These are phyloP conservation scores for Salix koriyanagi DNA, from an alignment of 345 rosid genomes.

Conservation along the genomic window DNA sequence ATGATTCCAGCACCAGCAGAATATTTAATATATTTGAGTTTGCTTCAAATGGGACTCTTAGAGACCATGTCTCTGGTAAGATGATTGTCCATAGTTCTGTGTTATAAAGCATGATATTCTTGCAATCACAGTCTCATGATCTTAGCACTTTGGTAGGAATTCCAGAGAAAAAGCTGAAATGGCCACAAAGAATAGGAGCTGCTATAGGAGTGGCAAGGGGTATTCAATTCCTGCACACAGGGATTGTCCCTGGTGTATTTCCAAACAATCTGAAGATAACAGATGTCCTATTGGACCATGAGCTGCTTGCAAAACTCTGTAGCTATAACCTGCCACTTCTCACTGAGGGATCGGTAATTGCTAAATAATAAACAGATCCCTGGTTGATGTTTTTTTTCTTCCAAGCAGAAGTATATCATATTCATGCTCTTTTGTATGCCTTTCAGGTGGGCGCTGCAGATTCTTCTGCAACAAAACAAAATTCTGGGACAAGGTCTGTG, in stretches of 20 bases:
- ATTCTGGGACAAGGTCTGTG: slow-evolving; percentile 21
- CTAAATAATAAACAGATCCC: not conserved
- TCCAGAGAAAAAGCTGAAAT: slow-evolving; percentile 26
- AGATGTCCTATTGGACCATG: slow-evolving; percentile 46
- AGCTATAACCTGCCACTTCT: slow-evolving; percentile 43
- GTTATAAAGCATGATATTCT: not conserved
- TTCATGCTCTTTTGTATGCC: not conserved
- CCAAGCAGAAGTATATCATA: not conserved
- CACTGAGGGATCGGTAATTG: slow-evolving; percentile 28
- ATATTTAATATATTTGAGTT: slow-evolving; percentile 50
- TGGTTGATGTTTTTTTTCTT: not conserved
- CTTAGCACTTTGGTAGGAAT: slow-evolving; percentile 6
- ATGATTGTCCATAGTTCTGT: not conserved
- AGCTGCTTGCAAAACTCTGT: slow-evolving; percentile 46
- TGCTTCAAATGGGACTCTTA: slow-evolving; percentile 36
- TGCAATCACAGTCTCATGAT: not conserved
- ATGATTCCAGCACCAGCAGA: slow-evolving; percentile 37
- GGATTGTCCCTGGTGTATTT: slow-evolving; percentile 51
- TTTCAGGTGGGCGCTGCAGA: slow-evolving; percentile 28
- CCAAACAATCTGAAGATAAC: slow-evolving; percentile 49
- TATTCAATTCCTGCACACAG: slow-evolving; percentile 55
- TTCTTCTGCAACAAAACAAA: slow-evolving; percentile 27
- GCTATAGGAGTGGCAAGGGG: slow-evolving; percentile 49
- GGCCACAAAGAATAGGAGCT: slow-evolving; percentile 49
- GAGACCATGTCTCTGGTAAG: slow-evolving; percentile 41